These are phyloP conservation scores for Fragaria ananassa DNA, from an alignment of 306 rosid species.

Conservation along the genomic window DNA sequence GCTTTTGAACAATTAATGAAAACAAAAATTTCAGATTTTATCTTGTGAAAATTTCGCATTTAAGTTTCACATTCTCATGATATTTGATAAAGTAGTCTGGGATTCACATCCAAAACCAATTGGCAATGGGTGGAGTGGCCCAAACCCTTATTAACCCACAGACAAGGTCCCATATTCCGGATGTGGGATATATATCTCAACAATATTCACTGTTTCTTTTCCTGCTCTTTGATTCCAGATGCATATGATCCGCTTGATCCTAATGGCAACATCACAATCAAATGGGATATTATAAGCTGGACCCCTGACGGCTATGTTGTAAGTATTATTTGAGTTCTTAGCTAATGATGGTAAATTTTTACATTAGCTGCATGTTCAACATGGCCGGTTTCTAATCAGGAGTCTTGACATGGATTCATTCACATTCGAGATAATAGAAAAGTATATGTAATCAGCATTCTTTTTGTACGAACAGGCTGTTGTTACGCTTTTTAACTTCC, in stretches of 20 bases:
- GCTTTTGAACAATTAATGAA: neutral
- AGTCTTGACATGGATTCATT: neutral
- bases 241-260: slow-evolving; percentile 92
- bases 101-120: too few relatives aligned
- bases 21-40: neutral
- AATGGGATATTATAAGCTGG: slow-evolving; percentile 76
- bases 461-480: slow-evolving; percentile 51
- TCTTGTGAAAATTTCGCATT: neutral
- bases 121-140: too few relatives aligned
- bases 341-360: neutral
- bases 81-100: too few relatives aligned
- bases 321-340: slow-evolving; percentile 25
- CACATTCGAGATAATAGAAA: neutral
- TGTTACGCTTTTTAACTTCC: slow-evolving; percentile 78
- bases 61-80: neutral
- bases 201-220: neutral
- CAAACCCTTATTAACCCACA: too few relatives aligned
- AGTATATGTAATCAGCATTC: slow-evolving; percentile 19
- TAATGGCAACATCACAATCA: slow-evolving; percentile 71
- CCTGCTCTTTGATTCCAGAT: slow-evolving; percentile 40
- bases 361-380: neutral
- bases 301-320: slow-evolving; percentile 77
- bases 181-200: too few relatives aligned
- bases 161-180: too few relatives aligned
- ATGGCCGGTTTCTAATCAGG: neutral